Base-by-base conservation (phyloP, 2,329 filamentous ascomycete species). In the Calonectria honghensis region DNA sequence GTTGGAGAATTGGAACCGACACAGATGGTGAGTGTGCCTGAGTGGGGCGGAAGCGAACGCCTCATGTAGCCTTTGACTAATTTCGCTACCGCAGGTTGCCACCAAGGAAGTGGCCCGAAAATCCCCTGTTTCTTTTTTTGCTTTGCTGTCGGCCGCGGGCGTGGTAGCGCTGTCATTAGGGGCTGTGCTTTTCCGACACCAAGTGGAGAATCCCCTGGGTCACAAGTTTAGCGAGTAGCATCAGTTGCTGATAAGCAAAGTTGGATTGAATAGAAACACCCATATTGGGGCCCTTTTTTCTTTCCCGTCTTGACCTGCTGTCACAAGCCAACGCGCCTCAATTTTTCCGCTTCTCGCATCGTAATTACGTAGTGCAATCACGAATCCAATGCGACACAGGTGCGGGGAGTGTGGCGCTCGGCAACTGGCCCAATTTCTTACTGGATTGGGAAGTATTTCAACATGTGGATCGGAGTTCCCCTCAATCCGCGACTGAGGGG, bases 171-270 rank as follows among this genome's bases (percentile, higher is more conserved):
- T 70, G 39, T 73, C 72, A 10, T 31, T 69, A 7, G 72, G 72
- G 59, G 59, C 66, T 11, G 50, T 73, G n/a, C 61, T 73, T 52
- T 61, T 73, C 50, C 67, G 67, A 24, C 39, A 59, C 20, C 72
- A 73, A n/a, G 61, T 73, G 29, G 59, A 67, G 59, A 66, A 35
- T 32, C 41, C 64, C n/a, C 24, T 51, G 29, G 39, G 50, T 16
- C 37, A 39, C 29, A 39, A 13, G 16, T 27, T 50, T 13, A 52
- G 52, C 37, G 66, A 69, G 52, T 73, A 64, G 35, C 31, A 13
- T 16, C n/a, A 20, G 10, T n/a, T 6, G 29, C 10, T 16, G 29
- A 57, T 57, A n/a, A n/a, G 52, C 18, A 57, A 57, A 57, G 20
- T 9, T 35, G 10, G 31, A n/a, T 35, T 54, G 31, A 35, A 32